phyloP scores from a whole-genome alignment of 495 filamentous ascomycete genomes.

The Amorphotheca resinae region DNA sequence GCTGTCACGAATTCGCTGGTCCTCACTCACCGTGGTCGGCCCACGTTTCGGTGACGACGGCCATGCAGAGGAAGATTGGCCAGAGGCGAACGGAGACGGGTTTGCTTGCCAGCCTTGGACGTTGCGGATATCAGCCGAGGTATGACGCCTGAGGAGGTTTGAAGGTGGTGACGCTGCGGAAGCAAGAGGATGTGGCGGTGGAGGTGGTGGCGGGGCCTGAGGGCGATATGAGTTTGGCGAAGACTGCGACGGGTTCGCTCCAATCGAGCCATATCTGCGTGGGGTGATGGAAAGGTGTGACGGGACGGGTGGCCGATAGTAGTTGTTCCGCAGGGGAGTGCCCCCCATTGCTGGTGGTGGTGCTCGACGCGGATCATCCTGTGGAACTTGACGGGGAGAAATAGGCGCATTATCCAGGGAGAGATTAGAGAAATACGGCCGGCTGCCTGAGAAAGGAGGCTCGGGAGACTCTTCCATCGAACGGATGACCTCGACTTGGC shows the following conservation, averaged over 20 bases:
- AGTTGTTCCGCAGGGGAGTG: constrained; percentile 35
- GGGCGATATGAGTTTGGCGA: constrained; percentile 62
- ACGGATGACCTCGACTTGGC: constrained; percentile 64
- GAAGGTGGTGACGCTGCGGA: constrained; percentile 62
- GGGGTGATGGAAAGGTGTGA: constrained; percentile 67
- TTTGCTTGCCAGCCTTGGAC: constrained; percentile 72
- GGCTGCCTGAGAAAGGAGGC: constrained; percentile 57
- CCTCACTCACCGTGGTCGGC: constrained; percentile 40
- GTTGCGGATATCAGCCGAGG: constrained; percentile 81
- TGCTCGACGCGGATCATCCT: constrained; percentile 67
- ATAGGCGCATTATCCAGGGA: constrained; percentile 64
- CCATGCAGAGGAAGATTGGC: constrained; percentile 66
- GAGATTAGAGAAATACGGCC: constrained; percentile 62
- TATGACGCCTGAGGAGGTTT: constrained; percentile 75
- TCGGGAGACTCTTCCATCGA: constrained; percentile 65
- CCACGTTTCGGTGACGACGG: constrained; percentile 70
- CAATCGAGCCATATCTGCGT: constrained; percentile 76
- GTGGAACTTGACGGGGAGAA: constrained; percentile 82
- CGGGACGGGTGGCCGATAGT: constrained; percentile 65
- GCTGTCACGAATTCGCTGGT: constrained; percentile 71
- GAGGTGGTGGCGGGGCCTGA: constrained; percentile 51
- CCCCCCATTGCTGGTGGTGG: constrained; percentile 20
- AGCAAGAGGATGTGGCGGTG: constrained; percentile 64
- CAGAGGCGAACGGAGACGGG: constrained; percentile 61
- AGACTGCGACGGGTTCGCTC: constrained; percentile 47